Evolutionary conservation across 306 rosid genomes (phyloP).

Genomic region (Leucaena leucocephala): DNA sequence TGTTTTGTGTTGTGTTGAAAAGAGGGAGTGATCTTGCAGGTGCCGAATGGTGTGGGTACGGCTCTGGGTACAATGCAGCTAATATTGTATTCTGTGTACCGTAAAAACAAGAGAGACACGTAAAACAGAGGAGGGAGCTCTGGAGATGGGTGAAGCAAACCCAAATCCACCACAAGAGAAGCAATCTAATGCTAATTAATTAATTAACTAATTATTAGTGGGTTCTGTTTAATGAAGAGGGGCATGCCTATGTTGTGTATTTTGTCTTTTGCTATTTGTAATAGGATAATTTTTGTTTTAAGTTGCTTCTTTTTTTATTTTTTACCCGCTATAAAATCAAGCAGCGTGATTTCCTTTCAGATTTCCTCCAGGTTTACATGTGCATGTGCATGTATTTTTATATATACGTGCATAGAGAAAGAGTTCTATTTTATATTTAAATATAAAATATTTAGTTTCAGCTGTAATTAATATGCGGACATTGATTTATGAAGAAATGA

Average conservation of each 20-base stretch:
- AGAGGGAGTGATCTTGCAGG: constrained; percentile 38
- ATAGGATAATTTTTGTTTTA: too few relatives aligned
- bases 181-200: not conserved
- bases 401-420: too few relatives aligned
- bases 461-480: too few relatives aligned
- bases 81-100: constrained; percentile 54
- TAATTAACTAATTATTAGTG: not conserved
- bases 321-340: too few relatives aligned
- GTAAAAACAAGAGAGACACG: not conserved
- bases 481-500: too few relatives aligned
- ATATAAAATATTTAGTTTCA: too few relatives aligned
- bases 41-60: constrained; percentile 84
- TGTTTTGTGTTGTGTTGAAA: not conserved
- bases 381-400: not conserved
- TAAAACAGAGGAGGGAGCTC: not conserved
- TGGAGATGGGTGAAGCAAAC: not conserved
- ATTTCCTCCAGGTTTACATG: not conserved
- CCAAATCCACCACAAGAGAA: not conserved
- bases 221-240: too few relatives aligned
- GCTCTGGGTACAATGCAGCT: constrained; percentile 68
- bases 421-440: too few relatives aligned
- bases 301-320: too few relatives aligned
- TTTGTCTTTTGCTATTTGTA: too few relatives aligned
- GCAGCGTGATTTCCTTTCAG: too few relatives aligned
- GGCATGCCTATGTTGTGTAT: not conserved